phyloP scores from a whole-genome alignment of 1,284 basidiomycete genomes.

The Schizophyllum commune region DNA sequence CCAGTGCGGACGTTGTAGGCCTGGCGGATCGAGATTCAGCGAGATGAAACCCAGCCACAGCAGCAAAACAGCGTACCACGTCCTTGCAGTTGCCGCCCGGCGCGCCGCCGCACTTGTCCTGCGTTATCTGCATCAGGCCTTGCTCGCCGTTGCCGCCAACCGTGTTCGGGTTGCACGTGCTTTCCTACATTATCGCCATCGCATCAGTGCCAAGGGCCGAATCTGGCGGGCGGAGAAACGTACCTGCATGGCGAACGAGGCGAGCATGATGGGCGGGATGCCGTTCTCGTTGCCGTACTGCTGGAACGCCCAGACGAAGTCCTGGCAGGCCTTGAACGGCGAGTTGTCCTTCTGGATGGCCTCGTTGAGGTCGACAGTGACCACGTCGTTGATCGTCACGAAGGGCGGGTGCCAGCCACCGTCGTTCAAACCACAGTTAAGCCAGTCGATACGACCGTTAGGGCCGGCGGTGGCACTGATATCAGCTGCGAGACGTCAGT shows the following conservation, averaged over 20 bases:
- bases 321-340: conserved; percentile 57
- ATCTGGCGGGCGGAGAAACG: no score
- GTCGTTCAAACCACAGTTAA: conserved; percentile 68
- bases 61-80: conserved; percentile 33
- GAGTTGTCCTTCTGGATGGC: conserved; percentile 39
- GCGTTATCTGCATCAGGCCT: conserved; percentile 80
- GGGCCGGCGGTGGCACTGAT: conserved; percentile 48
- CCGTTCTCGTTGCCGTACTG: conserved; percentile 47
- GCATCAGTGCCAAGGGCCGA: no score
- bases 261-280: conserved; percentile 67
- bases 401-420: conserved; percentile 59
- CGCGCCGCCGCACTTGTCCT: conserved; percentile 69
- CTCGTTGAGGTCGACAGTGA: conserved; percentile 41
- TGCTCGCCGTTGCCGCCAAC: conserved; percentile 77
- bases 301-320: conserved; percentile 53
- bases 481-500: no score
- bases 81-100: conserved; percentile 61
- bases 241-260: conserved; percentile 69
- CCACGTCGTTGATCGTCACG: conserved; percentile 46
- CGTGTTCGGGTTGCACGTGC: conserved; percentile 58
- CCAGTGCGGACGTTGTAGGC: conserved; percentile 64
- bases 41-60: no score
- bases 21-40: conserved; percentile 32
- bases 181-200: no score
- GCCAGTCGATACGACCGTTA: conserved; percentile 68